Evolutionary conservation across 768 basidiomycete genomes (phyloP), one percentile per base, ranked within the genome.

Genomic region (Guyanaporus albipodus): DNA sequence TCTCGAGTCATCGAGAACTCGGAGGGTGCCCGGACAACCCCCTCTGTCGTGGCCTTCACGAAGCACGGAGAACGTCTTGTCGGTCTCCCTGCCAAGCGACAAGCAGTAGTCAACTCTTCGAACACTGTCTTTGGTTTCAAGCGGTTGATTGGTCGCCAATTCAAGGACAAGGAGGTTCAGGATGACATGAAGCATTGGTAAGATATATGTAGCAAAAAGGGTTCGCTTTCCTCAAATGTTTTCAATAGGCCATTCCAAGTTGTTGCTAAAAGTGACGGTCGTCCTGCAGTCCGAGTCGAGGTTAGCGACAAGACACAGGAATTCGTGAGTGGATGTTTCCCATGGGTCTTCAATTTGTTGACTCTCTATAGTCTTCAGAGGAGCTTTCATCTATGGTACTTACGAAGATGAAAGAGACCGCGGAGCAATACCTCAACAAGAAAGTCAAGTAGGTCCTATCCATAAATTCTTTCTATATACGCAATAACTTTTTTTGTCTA

Each of bases 11-110:
- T 99, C 57, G 96, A 97, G 73, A 98, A 98, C 74, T 75, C 94
- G 6, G 95, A 98, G 74, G 95, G 96, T 75, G 89, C 88, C 47
- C 84, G 96, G 57, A 98, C 96, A 53, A 99, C 96, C 14, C 96
- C 96, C 3, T 99, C 96, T 31, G 92, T 97, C 46, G 91, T 98
- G 56, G 95, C 95, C 31, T 99, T 99, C 78, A 92, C 96, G 45
- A 96, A 97, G 69, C 93, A 97, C 59, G 92, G 91, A 46, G 96
- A 99, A 67, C 91, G 95, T 48, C 78, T 97, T 26, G 86, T 96
- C 49, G 95, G 95, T 69, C 80, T 96, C 34, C 94, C 95, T 19
- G 96, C 95, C 10, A 94, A 97, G 71, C 90, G 94, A 39, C 95
- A 98, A 68, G 93, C 92, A 2, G 91, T 96, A 38, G 92, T 98